These are phyloP conservation scores for Lablab purpureus DNA, from an alignment of 306 rosid genomes.

Conservation along the genomic window DNA sequence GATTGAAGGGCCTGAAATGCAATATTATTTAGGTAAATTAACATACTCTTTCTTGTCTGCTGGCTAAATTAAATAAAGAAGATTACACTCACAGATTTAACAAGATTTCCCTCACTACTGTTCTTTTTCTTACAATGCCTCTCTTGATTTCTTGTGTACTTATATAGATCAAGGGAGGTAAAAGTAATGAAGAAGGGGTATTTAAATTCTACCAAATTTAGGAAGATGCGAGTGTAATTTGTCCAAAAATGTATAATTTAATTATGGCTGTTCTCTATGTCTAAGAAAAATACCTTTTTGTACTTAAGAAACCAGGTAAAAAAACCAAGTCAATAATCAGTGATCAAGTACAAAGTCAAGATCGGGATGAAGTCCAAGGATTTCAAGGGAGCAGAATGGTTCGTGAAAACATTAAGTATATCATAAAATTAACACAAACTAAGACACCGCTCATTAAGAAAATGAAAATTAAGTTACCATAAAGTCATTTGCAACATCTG, in stretches of 20 bases:
- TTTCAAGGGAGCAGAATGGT: constrained; percentile 23
- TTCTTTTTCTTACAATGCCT: not conserved
- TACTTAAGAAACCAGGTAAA: constrained; percentile 13
- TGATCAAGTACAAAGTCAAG: constrained; percentile 19
- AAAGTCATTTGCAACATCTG: constrained; percentile 56
- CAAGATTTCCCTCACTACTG: not conserved
- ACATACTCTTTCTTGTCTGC: constrained; percentile 1
- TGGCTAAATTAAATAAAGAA: not conserved
- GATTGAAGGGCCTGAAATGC: constrained; percentile 57
- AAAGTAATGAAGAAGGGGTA: not conserved
- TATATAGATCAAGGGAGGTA: not conserved
- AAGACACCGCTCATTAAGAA: constrained; percentile 6
- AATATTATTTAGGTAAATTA: constrained; percentile 12
- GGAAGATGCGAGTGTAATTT: not conserved
- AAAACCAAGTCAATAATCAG: constrained; percentile 14
- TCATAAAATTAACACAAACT: not conserved
- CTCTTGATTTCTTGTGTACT: not conserved
- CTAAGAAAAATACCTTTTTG: constrained; percentile 8
- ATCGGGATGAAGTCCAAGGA: constrained; percentile 19
- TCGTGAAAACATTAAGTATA: not conserved
- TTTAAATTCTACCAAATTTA: not conserved
- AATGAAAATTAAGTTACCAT: constrained; percentile 48
- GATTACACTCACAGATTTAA: not conserved
- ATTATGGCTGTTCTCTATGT: not conserved
- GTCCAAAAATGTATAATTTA: not conserved